phyloP scores from a whole-genome alignment of 2,329 filamentous ascomycete genomes.

The Ceratocystis smalleyi region DNA sequence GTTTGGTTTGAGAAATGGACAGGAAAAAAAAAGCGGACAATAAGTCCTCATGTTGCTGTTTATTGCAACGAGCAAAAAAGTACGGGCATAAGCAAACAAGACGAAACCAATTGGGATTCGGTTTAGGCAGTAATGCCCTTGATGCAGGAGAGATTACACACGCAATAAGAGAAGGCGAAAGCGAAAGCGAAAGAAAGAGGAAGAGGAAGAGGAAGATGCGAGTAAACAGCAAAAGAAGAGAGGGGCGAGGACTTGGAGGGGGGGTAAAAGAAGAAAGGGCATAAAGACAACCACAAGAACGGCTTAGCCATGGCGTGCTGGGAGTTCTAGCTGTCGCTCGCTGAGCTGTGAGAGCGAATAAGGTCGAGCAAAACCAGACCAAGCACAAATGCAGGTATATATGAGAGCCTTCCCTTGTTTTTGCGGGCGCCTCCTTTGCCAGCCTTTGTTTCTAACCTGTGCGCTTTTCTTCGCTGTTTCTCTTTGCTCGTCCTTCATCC shows the following conservation, averaged over 20 bases:
- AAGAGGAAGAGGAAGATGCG: background rate
- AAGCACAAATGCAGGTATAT: background rate
- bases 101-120: background rate
- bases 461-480: too few relatives aligned
- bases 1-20: background rate
- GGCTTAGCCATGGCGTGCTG: too few relatives aligned
- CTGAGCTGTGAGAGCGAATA: background rate
- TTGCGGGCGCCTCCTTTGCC: too few relatives aligned
- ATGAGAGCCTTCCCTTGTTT: too few relatives aligned
- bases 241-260: background rate
- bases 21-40: background rate
- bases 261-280: background rate
- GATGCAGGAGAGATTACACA: background rate
- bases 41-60: too few relatives aligned
- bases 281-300: too few relatives aligned
- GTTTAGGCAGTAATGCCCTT: background rate
- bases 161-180: background rate
- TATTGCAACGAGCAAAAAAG: background rate
- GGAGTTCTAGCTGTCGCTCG: too few relatives aligned
- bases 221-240: background rate
- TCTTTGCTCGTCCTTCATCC: too few relatives aligned
- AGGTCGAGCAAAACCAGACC: background rate
- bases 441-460: too few relatives aligned
- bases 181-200: background rate
- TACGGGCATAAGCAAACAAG: background rate